Evolutionary conservation across 306 rosid genomes (phyloP), one percentile per base, ranked within the genome.

Genomic region (Prunus fruticosa): DNA sequence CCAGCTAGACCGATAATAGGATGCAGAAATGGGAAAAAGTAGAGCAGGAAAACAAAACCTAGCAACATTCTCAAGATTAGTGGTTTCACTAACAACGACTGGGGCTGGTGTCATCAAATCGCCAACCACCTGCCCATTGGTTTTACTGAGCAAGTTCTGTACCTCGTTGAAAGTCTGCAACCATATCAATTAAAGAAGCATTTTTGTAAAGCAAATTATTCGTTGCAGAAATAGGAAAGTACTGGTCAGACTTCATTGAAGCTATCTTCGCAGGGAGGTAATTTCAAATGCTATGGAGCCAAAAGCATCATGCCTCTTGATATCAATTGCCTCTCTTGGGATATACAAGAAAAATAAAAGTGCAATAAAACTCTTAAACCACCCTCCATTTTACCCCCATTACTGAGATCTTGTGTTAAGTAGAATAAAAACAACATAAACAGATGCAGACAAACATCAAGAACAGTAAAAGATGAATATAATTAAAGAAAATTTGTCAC

Each of bases 51-150:
- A 49, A 53, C 25, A 15, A 53, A 61, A 96, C 99, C 99, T 89
- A 38, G 98, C 99, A 76, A 95, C 96, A 63, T 92, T 96, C 87
- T 92, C 99, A 7, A 96, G 99, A 86, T 96, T 90, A 43, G 98
- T 91, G 61, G 84, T 86, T 83, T 96, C 97, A 12, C 96, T 86
- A 77, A 96, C 99, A 0, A 92, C 98, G 78, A 92, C 82, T 38
- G 99, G 97, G 38, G 89, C 91, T 8, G 93, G 80, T 69, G 99
- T 92, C 99, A 96, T 92, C 67, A 96, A 73, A 77, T 96, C 99
- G 13, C 99, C 97, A 11, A 92, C 90, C 82, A 89, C 74, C 82
- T 92, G 86, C 52, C 98, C 98, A 2, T 92, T 91, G 52, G 93
- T 96, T 82, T 96, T 96, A 78, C 92, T 88, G 62, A 96, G 88